Evolutionary conservation across 2,329 filamentous ascomycete species (phyloP), one percentile per base, ranked within the genome.

Genomic region (Aspergillus glaucus): DNA sequence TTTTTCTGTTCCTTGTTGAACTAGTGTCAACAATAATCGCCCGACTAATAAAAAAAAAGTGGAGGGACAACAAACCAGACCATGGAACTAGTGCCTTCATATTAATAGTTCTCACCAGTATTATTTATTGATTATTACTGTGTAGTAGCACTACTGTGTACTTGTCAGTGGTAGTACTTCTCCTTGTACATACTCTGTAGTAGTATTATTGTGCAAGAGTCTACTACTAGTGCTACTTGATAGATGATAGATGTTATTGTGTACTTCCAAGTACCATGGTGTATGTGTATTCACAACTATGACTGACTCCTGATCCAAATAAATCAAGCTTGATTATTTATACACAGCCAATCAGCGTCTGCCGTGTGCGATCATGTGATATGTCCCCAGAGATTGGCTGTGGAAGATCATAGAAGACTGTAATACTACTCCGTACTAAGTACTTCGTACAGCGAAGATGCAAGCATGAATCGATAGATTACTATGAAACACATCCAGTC

Each of bases 51-150:
- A 44, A 45, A 45, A 45, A 45, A 48, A 56, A 40, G 37, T 40
- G 37, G 51, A 54, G 50, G 54, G 47, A 53, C 54, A 57, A 55
- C 52, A 56, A 59, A 56, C 56, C 55, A 52, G 49, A 49, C 55
- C 51, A 57, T 57, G 56, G 55, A 57, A 43, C 41, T 26, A 26
- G 22, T 43, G 34, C 14, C 12, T 36, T n/a, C 17, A 40, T 52
- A 55, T 50, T 55, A 51, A 54, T 57, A 53, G 50, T 55, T 53
- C 50, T 49, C 50, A 55, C 54, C 6, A 40, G 37, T 21, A 19
- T 37, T 37, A 43, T 22, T 22, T 22, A 22, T 22, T 22, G 22
- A 22, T 22, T 22, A 28, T 43, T 40, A 46, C 34, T 36, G 34
- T 36, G 34, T 36, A 36, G 34, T n/a, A 36, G 34, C 15, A 36